Evolutionary conservation across 345 rosid genomes (phyloP).

Genomic region (Bruguiera parviflora): DNA sequence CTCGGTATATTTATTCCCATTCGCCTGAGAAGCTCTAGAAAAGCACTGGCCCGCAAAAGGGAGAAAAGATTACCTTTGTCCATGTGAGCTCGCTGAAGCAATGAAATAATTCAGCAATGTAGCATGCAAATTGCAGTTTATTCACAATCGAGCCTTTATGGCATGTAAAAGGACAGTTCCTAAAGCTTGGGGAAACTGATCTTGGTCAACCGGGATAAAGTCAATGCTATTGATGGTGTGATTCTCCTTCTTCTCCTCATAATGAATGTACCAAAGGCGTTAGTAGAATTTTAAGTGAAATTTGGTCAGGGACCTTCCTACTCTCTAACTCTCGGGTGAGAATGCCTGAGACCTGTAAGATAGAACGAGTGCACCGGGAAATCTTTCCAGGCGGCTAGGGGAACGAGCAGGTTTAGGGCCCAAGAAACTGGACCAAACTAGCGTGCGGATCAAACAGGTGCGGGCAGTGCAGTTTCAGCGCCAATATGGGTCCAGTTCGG

Average conservation of each 20-base stretch:
- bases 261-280: slow-evolving; percentile 3
- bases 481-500: no score
- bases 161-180: background rate
- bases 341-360: no score
- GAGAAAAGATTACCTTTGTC: slow-evolving; percentile 52
- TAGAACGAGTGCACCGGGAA: no score
- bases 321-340: no score
- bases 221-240: slow-evolving; percentile 19
- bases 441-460: no score
- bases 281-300: slow-evolving; percentile 13
- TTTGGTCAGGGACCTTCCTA: no score
- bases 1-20: slow-evolving; percentile 36
- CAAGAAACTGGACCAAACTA: no score
- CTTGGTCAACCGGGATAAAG: slow-evolving; percentile 10
- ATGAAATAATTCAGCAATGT: slow-evolving; percentile 4
- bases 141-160: slow-evolving; percentile 1
- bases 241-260: slow-evolving; percentile 12
- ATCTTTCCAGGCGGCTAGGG: no score
- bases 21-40: slow-evolving; percentile 37
- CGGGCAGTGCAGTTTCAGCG: no score
- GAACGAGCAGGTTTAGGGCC: no score
- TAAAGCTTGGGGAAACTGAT: slow-evolving; percentile 6
- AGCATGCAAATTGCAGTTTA: slow-evolving; percentile 2
- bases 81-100: slow-evolving; percentile 26
- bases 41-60: slow-evolving; percentile 37